Base-by-base conservation (phyloP, 2,329 filamentous ascomycete genomes). In the Magnaporthales sp. region DNA sequence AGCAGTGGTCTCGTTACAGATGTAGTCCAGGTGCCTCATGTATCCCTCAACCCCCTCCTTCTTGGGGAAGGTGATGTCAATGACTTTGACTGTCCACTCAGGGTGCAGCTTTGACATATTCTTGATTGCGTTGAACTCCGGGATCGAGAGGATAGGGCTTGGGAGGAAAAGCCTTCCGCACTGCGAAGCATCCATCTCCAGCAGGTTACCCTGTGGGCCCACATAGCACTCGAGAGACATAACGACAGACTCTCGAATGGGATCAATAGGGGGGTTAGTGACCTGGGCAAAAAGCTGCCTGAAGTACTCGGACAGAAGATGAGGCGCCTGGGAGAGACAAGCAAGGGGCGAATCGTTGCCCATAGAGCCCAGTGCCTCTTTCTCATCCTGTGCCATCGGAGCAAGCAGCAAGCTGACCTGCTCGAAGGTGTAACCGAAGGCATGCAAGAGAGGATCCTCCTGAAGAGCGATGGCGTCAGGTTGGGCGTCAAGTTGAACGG, bases 181-280 rank as follows among this genome's bases (percentile, higher is more conserved):
- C 78, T 98, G 94, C 30, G 90, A 89, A 67, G 91, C 80, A 73
- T 96, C 90, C 91, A 98, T 97, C 80, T 97, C 93, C 31, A 97
- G 83, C 67, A 98, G 81, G 76, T 98, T 98, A 68, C 94, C 94
- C 79, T 98, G 94, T 62, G 94, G 94, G 63, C 94, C 94, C 72
- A 98, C 91, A 75, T 97, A 98, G 74, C 94, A 96, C 76, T 97
- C 93, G 56, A 98, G 81, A 67, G 94, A 97, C 94, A 98, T 98
- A 78, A 98, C 94, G 74, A 97, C 95, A 30, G 93, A 94, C 83
- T 98, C 94, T 78, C 94, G 87, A 73, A 98, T 98, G 32, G 94
- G 94, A 75, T 98, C 94, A 74, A 98, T 98, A 15, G 94, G 94
- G 71, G 94, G 94, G 79, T 98, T 98, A 69, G 94, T 98, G 77